These are phyloP conservation scores for Astragalus glycyphyllos DNA, from an alignment of 306 rosid genomes.

Conservation along the genomic window DNA sequence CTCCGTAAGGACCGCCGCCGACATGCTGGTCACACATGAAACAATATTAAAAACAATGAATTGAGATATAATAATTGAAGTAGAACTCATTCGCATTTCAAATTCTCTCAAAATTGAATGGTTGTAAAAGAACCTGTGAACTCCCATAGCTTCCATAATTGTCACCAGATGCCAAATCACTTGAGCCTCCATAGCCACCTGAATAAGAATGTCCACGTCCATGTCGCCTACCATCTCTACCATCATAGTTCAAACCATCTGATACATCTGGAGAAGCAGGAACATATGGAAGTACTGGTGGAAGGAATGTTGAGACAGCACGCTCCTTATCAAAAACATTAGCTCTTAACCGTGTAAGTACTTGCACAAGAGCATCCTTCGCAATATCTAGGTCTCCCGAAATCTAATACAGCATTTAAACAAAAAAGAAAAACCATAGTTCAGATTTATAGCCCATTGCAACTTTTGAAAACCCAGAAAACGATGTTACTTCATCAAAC, in stretches of 20 bases:
- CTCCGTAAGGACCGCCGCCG: constrained; percentile 73
- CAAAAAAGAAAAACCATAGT: background rate
- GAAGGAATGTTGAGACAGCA: constrained; percentile 71
- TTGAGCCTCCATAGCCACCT: constrained; percentile 74
- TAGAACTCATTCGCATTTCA: constrained; percentile 14
- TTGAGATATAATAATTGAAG: constrained; percentile 27
- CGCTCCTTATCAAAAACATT: constrained; percentile 94
- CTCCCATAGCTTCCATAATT: constrained; percentile 81
- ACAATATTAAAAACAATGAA: constrained; percentile 31
- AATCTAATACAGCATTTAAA: constrained; percentile 55
- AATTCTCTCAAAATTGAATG: background rate
- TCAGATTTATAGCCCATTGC: constrained; percentile 31
- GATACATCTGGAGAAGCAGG: constrained; percentile 75
- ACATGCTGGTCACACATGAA: constrained; percentile 65
- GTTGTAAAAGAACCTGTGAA: constrained; percentile 70
- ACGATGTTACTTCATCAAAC: background rate
- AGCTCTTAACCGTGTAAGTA: constrained; percentile 78
- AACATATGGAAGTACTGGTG: constrained; percentile 90
- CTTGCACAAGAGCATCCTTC: constrained; percentile 95
- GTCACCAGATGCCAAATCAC: constrained; percentile 70
- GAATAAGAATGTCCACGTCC: constrained; percentile 88
- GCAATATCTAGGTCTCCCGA: constrained; percentile 92
- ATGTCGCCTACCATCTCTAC: constrained; percentile 79
- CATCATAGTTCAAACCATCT: constrained; percentile 74
- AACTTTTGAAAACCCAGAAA: background rate